Evolutionary conservation across 441 rosid genomes (phyloP).

Genomic region (Pelargonium australe): DNA sequence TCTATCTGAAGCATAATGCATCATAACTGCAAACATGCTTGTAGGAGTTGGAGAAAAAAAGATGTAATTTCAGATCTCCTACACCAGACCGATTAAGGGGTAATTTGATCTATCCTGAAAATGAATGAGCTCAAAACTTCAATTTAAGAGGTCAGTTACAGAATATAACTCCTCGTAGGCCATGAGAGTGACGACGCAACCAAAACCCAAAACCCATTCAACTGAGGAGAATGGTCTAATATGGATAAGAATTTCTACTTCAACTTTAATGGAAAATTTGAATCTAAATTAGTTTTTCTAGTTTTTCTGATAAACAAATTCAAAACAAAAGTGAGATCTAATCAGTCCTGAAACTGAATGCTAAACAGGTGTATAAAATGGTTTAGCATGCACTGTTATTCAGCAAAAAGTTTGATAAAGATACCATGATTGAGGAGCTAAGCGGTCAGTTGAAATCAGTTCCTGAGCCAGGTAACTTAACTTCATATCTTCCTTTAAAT

Average conservation of each 20-base stretch:
- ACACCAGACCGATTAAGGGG: no score
- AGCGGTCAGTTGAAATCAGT: slow-evolving; percentile 80
- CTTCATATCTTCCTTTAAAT: slow-evolving; percentile 97
- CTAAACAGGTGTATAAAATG: not conserved
- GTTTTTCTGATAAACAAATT: not conserved
- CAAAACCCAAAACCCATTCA: not conserved
- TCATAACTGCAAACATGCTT: not conserved
- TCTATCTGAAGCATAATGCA: not conserved
- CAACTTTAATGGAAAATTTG: not conserved
- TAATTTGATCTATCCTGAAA: no score
- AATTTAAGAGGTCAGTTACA: not conserved
- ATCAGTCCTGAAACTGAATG: not conserved
- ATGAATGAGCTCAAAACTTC: no score
- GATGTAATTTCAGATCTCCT: not conserved
- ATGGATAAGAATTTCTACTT: not conserved
- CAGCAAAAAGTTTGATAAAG: slow-evolving; percentile 16
- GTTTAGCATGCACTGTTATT: slow-evolving; percentile 8
- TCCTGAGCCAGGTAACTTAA: slow-evolving; percentile 93
- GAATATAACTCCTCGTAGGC: not conserved
- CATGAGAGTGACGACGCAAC: not conserved
- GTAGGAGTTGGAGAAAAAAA: not conserved
- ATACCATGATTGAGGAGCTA: slow-evolving; percentile 98
- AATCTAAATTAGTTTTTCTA: not conserved
- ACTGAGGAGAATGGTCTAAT: not conserved
- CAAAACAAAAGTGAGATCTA: slow-evolving; percentile 3